These are phyloP conservation scores for Sphaerosporella brunnea DNA, from an alignment of 495 filamentous ascomycete species.

Conservation along the genomic window DNA sequence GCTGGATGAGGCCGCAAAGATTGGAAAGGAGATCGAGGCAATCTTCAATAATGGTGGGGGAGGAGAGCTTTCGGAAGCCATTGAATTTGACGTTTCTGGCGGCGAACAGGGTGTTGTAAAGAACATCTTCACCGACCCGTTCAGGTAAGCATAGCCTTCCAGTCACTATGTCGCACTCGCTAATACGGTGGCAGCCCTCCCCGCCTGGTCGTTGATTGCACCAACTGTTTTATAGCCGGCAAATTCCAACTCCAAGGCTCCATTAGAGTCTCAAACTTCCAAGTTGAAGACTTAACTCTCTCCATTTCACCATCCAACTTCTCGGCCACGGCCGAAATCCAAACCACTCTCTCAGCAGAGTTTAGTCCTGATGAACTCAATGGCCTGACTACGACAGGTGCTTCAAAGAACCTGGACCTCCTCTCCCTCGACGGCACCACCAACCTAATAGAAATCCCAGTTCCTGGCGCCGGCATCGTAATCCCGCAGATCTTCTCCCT, in stretches of 20 bases:
- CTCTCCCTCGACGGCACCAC: not conserved
- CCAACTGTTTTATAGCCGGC: constrained; percentile 26
- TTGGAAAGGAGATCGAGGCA: constrained; percentile 5
- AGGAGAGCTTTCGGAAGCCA: not conserved
- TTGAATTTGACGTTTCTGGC: constrained; percentile 1
- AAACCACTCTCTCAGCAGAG: constrained; percentile 12
- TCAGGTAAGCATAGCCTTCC: not conserved
- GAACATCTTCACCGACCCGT: constrained; percentile 3
- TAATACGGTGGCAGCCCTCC: constrained; percentile 1
- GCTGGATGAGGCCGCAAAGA: not conserved
- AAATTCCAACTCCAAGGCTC: constrained; percentile 23
- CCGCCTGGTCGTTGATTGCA: constrained; percentile 22
- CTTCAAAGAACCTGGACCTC: not conserved
- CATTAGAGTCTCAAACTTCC: constrained; percentile 24
- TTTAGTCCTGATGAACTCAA: not conserved
- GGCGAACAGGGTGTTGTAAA: not conserved
- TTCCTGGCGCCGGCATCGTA: constrained; percentile 20
- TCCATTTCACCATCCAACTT: constrained; percentile 19
- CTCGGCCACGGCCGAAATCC: constrained; percentile 22
- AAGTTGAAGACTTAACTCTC: constrained; percentile 19
- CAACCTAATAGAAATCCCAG: constrained; percentile 7
- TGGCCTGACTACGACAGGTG: not conserved
- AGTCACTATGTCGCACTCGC: not conserved
- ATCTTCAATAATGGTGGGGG: not conserved
- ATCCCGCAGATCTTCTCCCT: constrained; percentile 24